Evolutionary conservation across 306 rosid species (phyloP).

Genomic region (Sesbania bispinosa): DNA sequence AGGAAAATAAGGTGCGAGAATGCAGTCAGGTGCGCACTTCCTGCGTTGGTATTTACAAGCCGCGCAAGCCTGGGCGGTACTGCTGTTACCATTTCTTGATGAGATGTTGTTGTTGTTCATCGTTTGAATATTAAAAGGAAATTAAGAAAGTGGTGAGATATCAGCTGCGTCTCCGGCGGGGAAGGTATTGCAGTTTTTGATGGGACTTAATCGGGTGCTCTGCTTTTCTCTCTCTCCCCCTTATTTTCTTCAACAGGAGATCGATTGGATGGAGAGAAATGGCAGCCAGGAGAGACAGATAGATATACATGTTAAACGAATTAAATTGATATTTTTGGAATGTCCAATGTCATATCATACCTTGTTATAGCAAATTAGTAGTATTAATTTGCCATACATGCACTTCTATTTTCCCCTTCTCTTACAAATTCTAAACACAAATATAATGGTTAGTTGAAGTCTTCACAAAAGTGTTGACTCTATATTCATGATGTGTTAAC

Average conservation of each 20-base stretch:
- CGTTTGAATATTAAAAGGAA: no score
- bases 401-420: background rate
- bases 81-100: constrained; percentile 41
- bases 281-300: constrained; percentile 38
- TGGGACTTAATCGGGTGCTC: constrained; percentile 29
- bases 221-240: constrained; percentile 19
- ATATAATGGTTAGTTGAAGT: no score
- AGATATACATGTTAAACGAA: constrained; percentile 17
- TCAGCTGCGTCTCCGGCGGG: constrained; percentile 83
- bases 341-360: no score
- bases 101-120: constrained; percentile 33
- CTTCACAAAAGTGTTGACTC: no score
- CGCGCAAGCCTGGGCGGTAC: constrained; percentile 85
- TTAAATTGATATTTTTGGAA: background rate
- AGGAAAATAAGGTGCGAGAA: constrained; percentile 85
- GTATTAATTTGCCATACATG: background rate
- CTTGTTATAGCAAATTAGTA: no score
- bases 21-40: constrained; percentile 86
- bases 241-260: constrained; percentile 32
- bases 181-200: constrained; percentile 34
- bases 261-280: constrained; percentile 56
- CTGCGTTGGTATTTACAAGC: constrained; percentile 90
- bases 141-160: constrained; percentile 30
- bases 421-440: no score
- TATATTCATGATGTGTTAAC: no score